Evolutionary conservation across 768 basidiomycete genomes (phyloP).

Genomic region (Leccinum barrowsii): DNA sequence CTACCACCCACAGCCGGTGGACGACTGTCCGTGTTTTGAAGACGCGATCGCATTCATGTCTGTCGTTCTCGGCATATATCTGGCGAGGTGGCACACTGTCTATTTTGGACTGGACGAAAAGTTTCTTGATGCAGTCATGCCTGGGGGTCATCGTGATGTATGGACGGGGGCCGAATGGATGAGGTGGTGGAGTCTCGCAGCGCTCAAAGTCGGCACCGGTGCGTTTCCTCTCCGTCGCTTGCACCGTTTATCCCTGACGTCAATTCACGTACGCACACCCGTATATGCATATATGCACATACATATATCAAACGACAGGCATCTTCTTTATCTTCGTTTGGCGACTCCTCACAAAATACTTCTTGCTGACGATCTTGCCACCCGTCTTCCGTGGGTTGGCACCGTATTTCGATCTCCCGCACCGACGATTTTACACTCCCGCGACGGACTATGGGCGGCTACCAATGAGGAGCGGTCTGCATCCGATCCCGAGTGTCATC

Average conservation of each 20-base stretch:
- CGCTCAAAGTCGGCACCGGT: conserved; percentile 38
- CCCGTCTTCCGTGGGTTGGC: conserved; percentile 79
- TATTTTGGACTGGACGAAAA: conserved; percentile 39
- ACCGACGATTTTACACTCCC: conserved; percentile 84
- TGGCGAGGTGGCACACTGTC: conserved; percentile 62
- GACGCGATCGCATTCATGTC: conserved; percentile 93
- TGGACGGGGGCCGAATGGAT: conserved; percentile 32
- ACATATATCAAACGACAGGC: conserved; percentile 38
- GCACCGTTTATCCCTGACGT: neutral
- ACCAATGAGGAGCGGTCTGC: conserved; percentile 55
- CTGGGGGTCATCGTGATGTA: conserved; percentile 48
- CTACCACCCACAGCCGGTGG: conserved; percentile 90
- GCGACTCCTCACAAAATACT: conserved; percentile 82
- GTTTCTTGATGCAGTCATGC: conserved; percentile 43
- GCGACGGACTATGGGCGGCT: conserved; percentile 83
- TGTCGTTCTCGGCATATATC: conserved; percentile 69
- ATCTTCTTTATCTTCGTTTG: conserved; percentile 79
- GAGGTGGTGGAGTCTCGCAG: conserved; percentile 37
- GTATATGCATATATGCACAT: neutral
- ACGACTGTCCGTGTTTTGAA: conserved; percentile 97
- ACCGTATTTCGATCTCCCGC: conserved; percentile 66
- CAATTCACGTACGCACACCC: neutral
- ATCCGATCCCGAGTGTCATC: conserved; percentile 81
- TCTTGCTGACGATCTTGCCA: conserved; percentile 71
- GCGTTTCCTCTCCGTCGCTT: conserved; percentile 6